A percentile compares a stretch with the other conserved stretches of the same genome.
Conservation (phyloP, 345 rosid genomes). For the Moricandia moricandioides region DNA sequence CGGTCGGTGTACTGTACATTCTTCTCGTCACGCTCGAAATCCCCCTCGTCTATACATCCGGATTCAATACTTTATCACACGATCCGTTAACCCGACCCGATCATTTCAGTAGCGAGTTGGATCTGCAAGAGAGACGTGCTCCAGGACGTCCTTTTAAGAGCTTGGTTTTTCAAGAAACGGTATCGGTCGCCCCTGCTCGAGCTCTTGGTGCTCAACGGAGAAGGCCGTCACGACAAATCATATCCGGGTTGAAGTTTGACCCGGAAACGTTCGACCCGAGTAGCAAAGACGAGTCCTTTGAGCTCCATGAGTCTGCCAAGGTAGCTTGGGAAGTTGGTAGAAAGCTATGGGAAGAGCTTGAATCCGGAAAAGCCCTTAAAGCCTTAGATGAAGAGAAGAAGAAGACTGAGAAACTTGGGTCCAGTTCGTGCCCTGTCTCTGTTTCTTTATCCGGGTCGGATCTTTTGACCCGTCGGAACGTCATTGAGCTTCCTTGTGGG, state of each 20-base stretch:
- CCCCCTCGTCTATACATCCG: slow-evolving; percentile 50
- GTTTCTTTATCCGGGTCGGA: slow-evolving; percentile 49
- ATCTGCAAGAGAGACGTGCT: slow-evolving; percentile 44
- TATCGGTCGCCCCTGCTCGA: slow-evolving; percentile 34
- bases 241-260: slow-evolving; percentile 50
- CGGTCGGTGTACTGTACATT: slow-evolving; percentile 46
- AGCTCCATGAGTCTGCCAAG: slow-evolving; percentile 54
- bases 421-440: slow-evolving; percentile 48
- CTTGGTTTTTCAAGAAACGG: slow-evolving; percentile 37
- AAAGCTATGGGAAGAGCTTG: slow-evolving; percentile 54
- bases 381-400: not conserved
- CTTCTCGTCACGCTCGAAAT: slow-evolving; percentile 57
- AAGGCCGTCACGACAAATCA: not conserved
- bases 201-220: not conserved
- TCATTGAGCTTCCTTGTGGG: slow-evolving; percentile 66
- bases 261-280: slow-evolving; percentile 19
- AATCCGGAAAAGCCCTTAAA: slow-evolving; percentile 35
- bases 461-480: slow-evolving; percentile 36
- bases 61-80: slow-evolving; percentile 40
- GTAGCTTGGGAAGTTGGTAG: slow-evolving; percentile 62
- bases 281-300: slow-evolving; percentile 40
- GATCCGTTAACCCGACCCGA: slow-evolving; percentile 43
- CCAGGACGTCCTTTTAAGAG: slow-evolving; percentile 53
- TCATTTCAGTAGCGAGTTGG: slow-evolving; percentile 42
- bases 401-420: slow-evolving; percentile 26